Evolutionary conservation across 129 eudicot genomes (phyloP).

Genomic region (Erigeron canadensis): DNA sequence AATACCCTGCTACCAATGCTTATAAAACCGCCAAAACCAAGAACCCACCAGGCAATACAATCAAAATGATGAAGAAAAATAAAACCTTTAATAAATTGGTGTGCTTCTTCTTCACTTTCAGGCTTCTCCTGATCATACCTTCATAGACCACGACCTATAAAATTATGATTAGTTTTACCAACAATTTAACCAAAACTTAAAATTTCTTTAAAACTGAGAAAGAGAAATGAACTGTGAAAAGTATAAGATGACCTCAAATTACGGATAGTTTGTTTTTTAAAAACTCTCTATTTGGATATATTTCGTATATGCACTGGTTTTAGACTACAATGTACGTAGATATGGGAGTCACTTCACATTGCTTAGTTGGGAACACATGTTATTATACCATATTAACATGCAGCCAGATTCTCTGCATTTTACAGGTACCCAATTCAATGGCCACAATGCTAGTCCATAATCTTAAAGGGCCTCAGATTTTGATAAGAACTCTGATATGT

Average conservation of each 20-base stretch:
- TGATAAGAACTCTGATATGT: constrained; percentile 11
- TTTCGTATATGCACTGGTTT: background rate
- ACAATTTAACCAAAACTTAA: constrained; percentile 10
- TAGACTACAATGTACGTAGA: background rate
- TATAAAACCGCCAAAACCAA: constrained; percentile 22
- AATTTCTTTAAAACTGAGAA: background rate
- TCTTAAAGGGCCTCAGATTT: background rate
- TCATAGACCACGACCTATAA: constrained; percentile 97
- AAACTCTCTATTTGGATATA: background rate
- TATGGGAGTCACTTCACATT: constrained; percentile 17
- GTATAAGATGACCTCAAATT: background rate
- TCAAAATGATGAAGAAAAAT: background rate
- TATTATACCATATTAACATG: constrained; percentile 2
- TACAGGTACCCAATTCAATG: background rate
- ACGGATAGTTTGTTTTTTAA: background rate
- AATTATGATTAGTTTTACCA: constrained; percentile 29
- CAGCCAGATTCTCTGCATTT: background rate
- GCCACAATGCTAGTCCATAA: background rate
- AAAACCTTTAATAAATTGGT: constrained; percentile 71
- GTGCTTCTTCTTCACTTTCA: constrained; percentile 77
- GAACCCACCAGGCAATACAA: constrained; percentile 15
- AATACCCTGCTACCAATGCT: constrained; percentile 49
- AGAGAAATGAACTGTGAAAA: background rate
- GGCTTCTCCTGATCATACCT: constrained; percentile 82
- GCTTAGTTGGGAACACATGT: constrained; percentile 17